These are phyloP conservation scores for Candida railenensis DNA, from an alignment of 805 yeast species.

Conservation along the genomic window DNA sequence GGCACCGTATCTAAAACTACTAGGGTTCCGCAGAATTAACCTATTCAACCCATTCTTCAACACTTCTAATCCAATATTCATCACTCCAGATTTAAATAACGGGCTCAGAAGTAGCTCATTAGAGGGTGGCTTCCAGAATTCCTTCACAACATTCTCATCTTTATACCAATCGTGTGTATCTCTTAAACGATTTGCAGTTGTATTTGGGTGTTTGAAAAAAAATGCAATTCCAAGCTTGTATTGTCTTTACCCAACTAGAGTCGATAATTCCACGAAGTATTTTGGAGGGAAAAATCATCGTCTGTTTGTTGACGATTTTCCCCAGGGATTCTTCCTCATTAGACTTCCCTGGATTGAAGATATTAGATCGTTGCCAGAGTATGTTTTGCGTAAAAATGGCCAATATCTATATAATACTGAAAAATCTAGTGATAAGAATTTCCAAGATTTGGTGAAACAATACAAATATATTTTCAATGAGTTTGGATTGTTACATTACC, in stretches of 20 bases:
- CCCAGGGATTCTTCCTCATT: conserved; percentile 73
- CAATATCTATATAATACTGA: conserved; percentile 17
- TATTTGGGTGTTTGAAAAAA: conserved; percentile 65
- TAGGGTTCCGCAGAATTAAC: conserved; percentile 60
- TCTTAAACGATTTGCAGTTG: conserved; percentile 56
- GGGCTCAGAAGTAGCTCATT: conserved; percentile 24
- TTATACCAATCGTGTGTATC: conserved; percentile 59
- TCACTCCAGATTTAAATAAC: conserved; percentile 62
- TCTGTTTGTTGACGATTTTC: conserved; percentile 26
- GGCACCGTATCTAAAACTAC: conserved; percentile 56
- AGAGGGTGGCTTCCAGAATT: conserved; percentile 52
- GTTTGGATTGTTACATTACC: conserved; percentile 47
- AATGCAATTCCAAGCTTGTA: conserved; percentile 56
- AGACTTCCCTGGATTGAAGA: conserved; percentile 76
- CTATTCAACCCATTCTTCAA: conserved; percentile 52
- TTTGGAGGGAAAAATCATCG: conserved; percentile 6
- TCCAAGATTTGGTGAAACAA: conserved; percentile 17
- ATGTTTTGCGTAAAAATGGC: conserved; percentile 16
- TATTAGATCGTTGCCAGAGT: conserved; percentile 61
- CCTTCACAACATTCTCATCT: conserved; percentile 64
- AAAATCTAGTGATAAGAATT: conserved; percentile 11
- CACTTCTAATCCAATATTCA: conserved; percentile 54
- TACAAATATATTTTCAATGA: conserved; percentile 30
- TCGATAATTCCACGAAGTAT: conserved; percentile 16
- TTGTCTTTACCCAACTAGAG: conserved; percentile 56